Base-by-base conservation (phyloP, 2,329 filamentous ascomycete species). In the Domatiomyces catenatus region DNA sequence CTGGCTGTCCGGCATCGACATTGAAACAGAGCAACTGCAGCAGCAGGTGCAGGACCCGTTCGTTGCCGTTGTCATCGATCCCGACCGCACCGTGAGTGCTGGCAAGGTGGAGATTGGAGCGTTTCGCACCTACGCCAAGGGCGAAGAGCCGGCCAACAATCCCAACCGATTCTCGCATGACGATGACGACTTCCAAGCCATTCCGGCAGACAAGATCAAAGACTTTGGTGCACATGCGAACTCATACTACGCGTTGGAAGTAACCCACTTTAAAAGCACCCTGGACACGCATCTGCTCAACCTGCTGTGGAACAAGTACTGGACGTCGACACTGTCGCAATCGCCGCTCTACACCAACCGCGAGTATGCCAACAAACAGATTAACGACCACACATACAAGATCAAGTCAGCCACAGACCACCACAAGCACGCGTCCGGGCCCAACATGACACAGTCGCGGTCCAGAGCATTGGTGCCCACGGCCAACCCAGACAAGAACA, bases 71-170 rank as follows among this genome's bases (percentile, higher is more conserved):
- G 92, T 98, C 58, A 87, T 98, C 56, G 92, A 98, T 65, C 92
- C 92, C 0, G 87, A 98, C 64, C 84, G 90, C 57, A 98, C 92
- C 15, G 89, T 96, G 60, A 90, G 83, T 51, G 86, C 89, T 0
- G 89, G 90, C 52, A 94, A 94, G 66, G 89, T 98, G 52, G 92
- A 98, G 63, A 96, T 98, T 57, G 92, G 92, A 49, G 92, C 90
- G 2, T 98, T 98, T 71, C 76, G 92, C 60, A 96, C 92, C 1
- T 95, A 84, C 61, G 86, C 90, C 0, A 77, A 83, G 44, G 75
- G 77, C 54, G 83, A 92, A 67, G 81, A 80, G 54, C 72, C 79
- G 18, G 61, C 70, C 48, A 68, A 68, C 48, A 39, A 39, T 15
- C 32, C 32, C 10, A 67, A 71, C 39, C 68, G 70, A 50, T 69